Percentiles rank a stretch among this genome's conserved stretches.
These are phyloP conservation scores for Plectosphaerella sp. DNA, from an alignment of 2,329 filamentous ascomycete genomes.

Conservation along the genomic window DNA sequence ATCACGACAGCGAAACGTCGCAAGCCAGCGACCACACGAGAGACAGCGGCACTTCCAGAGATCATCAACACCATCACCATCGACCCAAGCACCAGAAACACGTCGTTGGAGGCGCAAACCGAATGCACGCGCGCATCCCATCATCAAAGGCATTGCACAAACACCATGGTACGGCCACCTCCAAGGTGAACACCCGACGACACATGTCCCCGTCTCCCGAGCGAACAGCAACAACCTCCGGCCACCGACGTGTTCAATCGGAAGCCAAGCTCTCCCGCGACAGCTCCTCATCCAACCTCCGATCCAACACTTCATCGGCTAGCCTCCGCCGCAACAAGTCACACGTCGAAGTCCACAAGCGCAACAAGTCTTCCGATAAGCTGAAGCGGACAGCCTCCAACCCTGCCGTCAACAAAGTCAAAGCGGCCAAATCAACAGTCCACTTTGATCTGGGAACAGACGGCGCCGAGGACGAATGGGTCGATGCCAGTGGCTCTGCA, in stretches of 20 bases:
- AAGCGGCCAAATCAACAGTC: conserved; percentile 44
- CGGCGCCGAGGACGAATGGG: conserved; percentile 56
- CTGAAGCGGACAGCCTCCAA: conserved; percentile 51
- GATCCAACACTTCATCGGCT: conserved; percentile 50
- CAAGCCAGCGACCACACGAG: conserved; percentile 6
- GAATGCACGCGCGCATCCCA: conserved; percentile 47
- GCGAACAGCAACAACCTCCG: conserved; percentile 20
- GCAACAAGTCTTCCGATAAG: conserved; percentile 44
- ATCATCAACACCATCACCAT: conserved; percentile 17
- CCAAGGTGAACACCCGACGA: conserved; percentile 35
- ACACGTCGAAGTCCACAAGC: conserved; percentile 50
- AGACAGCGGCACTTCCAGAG: conserved; percentile 19
- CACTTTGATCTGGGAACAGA: conserved; percentile 60
- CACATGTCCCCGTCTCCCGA: conserved; percentile 39
- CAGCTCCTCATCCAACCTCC: conserved; percentile 37
- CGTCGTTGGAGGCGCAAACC: conserved; percentile 37
- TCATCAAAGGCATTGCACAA: conserved; percentile 50
- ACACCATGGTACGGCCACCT: conserved; percentile 24
- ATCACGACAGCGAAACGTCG: conserved; percentile 17
- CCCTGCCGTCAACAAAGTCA: conserved; percentile 40
- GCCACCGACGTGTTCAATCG: conserved; percentile 17
- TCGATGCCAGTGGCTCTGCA: conserved; percentile 60
- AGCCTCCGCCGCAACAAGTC: conserved; percentile 59
- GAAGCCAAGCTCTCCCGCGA: conserved; percentile 44
- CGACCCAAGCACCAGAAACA: conserved; percentile 33